These are phyloP conservation scores for Astrothelium macrocarpum DNA, from an alignment of 495 filamentous ascomycete genomes.

Conservation along the genomic window DNA sequence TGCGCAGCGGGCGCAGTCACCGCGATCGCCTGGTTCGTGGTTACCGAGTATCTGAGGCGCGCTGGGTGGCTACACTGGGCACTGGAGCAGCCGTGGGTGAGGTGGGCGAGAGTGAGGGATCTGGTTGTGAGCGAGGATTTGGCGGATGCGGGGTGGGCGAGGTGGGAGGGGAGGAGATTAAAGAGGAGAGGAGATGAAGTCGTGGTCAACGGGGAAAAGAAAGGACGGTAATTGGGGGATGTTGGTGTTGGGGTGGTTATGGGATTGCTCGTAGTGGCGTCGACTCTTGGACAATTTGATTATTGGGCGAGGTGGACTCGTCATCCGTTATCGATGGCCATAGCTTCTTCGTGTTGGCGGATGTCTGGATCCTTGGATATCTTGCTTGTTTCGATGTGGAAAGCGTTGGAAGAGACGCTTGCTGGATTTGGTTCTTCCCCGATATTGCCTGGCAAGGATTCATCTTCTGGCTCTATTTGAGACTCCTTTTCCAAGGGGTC, in stretches of 20 bases:
- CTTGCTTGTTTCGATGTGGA: background rate
- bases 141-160: conserved; percentile 84
- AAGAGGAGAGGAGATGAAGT: background rate
- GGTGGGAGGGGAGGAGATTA: conserved; percentile 51
- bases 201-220: background rate
- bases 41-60: conserved; percentile 54
- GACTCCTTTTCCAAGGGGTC: conserved; percentile 26
- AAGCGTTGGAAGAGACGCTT: background rate
- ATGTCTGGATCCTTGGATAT: background rate
- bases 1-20: conserved; percentile 58
- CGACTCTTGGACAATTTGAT: background rate
- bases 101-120: conserved; percentile 64
- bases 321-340: background rate
- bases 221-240: background rate
- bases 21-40: conserved; percentile 68
- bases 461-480: background rate
- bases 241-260: no score
- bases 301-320: background rate
- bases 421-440: background rate
- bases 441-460: background rate
- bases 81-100: conserved; percentile 55
- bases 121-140: conserved; percentile 84
- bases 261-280: no score
- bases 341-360: background rate
- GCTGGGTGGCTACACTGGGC: conserved; percentile 59